Base-by-base conservation (phyloP, 2,329 filamentous ascomycete genomes). In the Drechslera avenae region DNA sequence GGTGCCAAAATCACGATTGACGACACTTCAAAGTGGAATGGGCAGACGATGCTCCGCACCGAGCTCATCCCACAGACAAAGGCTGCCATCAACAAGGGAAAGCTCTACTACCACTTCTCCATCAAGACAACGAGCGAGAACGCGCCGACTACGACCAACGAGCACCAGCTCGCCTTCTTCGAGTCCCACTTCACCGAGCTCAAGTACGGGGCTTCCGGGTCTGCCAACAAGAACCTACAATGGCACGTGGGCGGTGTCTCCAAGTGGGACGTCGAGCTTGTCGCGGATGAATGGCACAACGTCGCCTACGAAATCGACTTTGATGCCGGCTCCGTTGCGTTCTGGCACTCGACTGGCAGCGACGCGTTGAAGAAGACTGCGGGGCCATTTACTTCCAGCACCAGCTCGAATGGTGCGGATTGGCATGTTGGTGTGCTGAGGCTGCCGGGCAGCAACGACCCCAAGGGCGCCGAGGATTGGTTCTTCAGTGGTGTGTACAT, bases 271-370 rank as follows among this genome's bases (percentile, higher is more conserved):
- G 79, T 79, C 2, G 77, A 82, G 55, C 85, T 86, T 68, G 78
- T 78, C 37, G 78, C 86, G 1, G 83, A 80, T 35, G 81, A 86
- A 13, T 90, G 87, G 87, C 87, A 90, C 73, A 91, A 91, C 69
- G 79, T 89, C 62, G 87, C 87, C 39, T 90, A 89, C 66, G 86
- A 86, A 67, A 88, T 89, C 53, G 78, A 90, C 75, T 91, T 90
- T 62, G 73, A 73, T 28, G 81, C 76, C 23, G 75, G 79, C 56
- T 84, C 79, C 2, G 86, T 90, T 17, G 82, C 82, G 5, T 85
- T 90, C 73, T 89, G 86, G 81, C 85, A 89, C 72, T 88, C 85
- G 1, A 86, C 83, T 26, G 86, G 85, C 36, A 75, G 78, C 13
- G 79, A 81, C 21, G 75, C 80, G 12, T 74, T 90, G 37, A 78